A percentile compares a stretch with the other conserved stretches of the same genome.
Evolutionary conservation across 75 land plant species (phyloP).

Genomic region (Sequoia sempervirens): DNA sequence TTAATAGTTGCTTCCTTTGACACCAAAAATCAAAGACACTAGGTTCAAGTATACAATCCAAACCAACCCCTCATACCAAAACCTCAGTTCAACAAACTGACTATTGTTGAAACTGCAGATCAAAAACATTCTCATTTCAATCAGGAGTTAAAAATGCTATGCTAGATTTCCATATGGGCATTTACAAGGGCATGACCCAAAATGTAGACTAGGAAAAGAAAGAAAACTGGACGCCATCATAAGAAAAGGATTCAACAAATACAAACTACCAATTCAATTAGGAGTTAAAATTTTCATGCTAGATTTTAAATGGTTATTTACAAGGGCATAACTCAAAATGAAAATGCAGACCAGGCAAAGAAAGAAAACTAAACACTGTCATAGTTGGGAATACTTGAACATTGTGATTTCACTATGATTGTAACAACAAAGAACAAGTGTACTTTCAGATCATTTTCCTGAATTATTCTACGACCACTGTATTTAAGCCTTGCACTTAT

Average conservation of each 20-base stretch:
- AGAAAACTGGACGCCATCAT: not conserved
- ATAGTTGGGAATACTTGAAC: too few species aligned
- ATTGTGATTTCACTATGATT: too few species aligned
- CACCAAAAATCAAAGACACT: not conserved
- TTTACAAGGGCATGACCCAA: not conserved
- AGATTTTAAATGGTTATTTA: not conserved
- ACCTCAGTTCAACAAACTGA: not conserved
- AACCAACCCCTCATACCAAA: not conserved
- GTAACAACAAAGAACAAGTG: too few species aligned
- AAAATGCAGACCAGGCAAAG: not conserved
- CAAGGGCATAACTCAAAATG: not conserved
- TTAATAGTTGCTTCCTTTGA: constrained; percentile 21
- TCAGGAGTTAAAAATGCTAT: not conserved
- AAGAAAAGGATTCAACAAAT: not conserved
- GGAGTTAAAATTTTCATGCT: not conserved
- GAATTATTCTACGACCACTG: too few species aligned
- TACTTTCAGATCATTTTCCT: too few species aligned
- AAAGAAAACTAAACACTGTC: not conserved
- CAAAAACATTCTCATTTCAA: not conserved
- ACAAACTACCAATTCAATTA: not conserved
- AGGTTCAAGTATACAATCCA: not conserved
- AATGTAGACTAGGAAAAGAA: not conserved
- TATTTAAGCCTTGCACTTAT: too few species aligned
- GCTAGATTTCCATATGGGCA: not conserved
- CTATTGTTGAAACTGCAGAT: not conserved